phyloP scores from a whole-genome alignment of 768 basidiomycete genomes.

The Termitomyces eurrhizus region DNA sequence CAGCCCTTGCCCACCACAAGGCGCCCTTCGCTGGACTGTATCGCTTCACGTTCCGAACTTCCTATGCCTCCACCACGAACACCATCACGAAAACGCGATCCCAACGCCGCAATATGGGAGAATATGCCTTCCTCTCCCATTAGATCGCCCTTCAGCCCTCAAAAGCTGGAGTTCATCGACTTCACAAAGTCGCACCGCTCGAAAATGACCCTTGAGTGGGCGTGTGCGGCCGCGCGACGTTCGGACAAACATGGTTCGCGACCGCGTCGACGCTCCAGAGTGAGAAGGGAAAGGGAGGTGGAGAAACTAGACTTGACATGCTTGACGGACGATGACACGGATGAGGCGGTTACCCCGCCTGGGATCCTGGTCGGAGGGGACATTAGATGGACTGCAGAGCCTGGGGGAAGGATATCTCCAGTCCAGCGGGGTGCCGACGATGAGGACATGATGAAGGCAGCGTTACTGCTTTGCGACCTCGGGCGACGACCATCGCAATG shows the following conservation, averaged over 20 bases:
- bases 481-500: conserved; percentile 25
- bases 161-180: conserved; percentile 42
- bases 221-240: conserved; percentile 58
- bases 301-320: conserved; percentile 41
- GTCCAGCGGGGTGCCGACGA: conserved; percentile 34
- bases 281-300: conserved; percentile 18
- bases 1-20: conserved; percentile 23
- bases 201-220: conserved; percentile 66
- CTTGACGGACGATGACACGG: conserved; percentile 58
- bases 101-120: conserved; percentile 42
- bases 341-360: conserved; percentile 63
- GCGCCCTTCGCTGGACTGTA: conserved; percentile 52
- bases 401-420: conserved; percentile 16
- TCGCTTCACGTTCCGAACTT: conserved; percentile 54
- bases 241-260: conserved; percentile 37
- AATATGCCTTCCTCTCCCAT: conserved; percentile 65
- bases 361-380: conserved; percentile 46
- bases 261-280: conserved; percentile 6
- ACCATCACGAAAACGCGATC: conserved; percentile 32
- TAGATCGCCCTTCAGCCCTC: conserved; percentile 49
- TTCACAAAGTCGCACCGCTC: conserved; percentile 44
- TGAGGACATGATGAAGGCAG: conserved; percentile 69
- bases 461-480: conserved; percentile 61
- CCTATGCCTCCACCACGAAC: conserved; percentile 36
- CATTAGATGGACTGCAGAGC: conserved; percentile 29